Conservation (phyloP, 768 basidiomycete species). For the Phylloporus sp. region DNA sequence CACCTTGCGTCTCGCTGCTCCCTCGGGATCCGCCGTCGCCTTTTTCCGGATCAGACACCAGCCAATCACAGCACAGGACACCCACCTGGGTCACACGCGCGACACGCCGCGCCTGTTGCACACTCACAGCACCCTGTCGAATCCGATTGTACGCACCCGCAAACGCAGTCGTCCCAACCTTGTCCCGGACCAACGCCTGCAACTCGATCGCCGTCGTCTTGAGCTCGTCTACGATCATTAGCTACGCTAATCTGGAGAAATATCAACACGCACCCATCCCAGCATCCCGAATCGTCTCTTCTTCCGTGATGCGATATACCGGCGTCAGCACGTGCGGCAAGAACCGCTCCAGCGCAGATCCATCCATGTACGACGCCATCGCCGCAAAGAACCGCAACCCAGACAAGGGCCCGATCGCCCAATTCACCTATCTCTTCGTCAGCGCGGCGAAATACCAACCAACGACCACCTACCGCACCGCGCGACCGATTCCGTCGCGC, state of each 20-base stretch:
- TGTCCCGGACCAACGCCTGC: slow-evolving; percentile 79
- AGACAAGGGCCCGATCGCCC: slow-evolving; percentile 76
- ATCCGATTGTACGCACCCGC: slow-evolving; percentile 74
- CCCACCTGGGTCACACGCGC: slow-evolving; percentile 48
- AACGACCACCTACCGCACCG: slow-evolving; percentile 23
- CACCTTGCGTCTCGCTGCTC: slow-evolving; percentile 67
- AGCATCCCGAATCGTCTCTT: slow-evolving; percentile 73
- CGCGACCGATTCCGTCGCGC: slow-evolving; percentile 53
- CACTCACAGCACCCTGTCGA: slow-evolving; percentile 59
- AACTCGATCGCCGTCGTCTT: slow-evolving; percentile 77
- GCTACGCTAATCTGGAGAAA: too few relatives aligned
- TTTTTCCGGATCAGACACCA: too few relatives aligned
- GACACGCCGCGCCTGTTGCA: slow-evolving; percentile 68
- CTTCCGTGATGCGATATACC: slow-evolving; percentile 80
- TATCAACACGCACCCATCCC: slow-evolving; percentile 69
- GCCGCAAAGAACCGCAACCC: slow-evolving; percentile 93
- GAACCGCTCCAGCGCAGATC: slow-evolving; percentile 54
- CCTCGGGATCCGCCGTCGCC: slow-evolving; percentile 67
- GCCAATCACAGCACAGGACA: slow-evolving; percentile 13
- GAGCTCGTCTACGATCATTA: slow-evolving; percentile 67
- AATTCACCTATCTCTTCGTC: slow-evolving; percentile 52
- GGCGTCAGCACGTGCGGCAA: slow-evolving; percentile 84
- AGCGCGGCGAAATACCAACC: neutral
- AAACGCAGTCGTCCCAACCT: slow-evolving; percentile 86
- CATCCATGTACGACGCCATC: slow-evolving; percentile 70